phyloP scores from a whole-genome alignment of 768 basidiomycete genomes.

The Dioszegia aurantiaca region DNA sequence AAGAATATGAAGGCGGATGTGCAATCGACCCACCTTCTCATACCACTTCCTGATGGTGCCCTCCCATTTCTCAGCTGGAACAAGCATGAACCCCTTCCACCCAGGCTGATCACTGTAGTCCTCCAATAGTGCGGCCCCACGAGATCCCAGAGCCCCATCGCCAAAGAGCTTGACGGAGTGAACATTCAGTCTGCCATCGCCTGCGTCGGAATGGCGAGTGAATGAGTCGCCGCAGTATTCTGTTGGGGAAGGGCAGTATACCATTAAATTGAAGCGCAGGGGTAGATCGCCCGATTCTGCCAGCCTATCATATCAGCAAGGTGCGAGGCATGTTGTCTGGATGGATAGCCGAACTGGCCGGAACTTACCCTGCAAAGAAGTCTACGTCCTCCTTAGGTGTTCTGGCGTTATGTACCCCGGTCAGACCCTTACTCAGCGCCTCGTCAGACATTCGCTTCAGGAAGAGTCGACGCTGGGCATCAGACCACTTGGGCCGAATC shows the following conservation, averaged over 20 bases:
- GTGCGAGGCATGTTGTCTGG: too few species aligned
- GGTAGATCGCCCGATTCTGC: conserved; percentile 68
- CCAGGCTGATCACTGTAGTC: conserved; percentile 77
- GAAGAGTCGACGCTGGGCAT: conserved; percentile 61
- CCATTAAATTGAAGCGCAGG: conserved; percentile 54
- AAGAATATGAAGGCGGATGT: background rate
- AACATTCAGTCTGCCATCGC: conserved; percentile 64
- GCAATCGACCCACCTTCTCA: conserved; percentile 57
- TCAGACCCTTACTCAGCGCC: conserved; percentile 75
- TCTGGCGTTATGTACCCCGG: conserved; percentile 80
- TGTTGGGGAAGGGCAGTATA: conserved; percentile 53
- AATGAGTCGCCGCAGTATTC: conserved; percentile 68
- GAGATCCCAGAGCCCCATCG: conserved; percentile 88
- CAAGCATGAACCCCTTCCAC: conserved; percentile 67
- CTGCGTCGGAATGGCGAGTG: conserved; percentile 57
- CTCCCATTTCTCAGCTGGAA: conserved; percentile 59
- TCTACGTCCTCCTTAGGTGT: conserved; percentile 58
- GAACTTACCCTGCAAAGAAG: conserved; percentile 66
- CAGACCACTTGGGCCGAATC: conserved; percentile 62
- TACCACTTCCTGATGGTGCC: conserved; percentile 64
- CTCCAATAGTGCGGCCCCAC: conserved; percentile 82
- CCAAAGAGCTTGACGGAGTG: conserved; percentile 48
- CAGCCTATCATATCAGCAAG: conserved; percentile 56
- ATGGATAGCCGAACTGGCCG: too few species aligned
- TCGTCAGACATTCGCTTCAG: conserved; percentile 66